These are phyloP conservation scores for Fusarium acutatum DNA, from an alignment of 2,329 filamentous ascomycete species.

Conservation along the genomic window DNA sequence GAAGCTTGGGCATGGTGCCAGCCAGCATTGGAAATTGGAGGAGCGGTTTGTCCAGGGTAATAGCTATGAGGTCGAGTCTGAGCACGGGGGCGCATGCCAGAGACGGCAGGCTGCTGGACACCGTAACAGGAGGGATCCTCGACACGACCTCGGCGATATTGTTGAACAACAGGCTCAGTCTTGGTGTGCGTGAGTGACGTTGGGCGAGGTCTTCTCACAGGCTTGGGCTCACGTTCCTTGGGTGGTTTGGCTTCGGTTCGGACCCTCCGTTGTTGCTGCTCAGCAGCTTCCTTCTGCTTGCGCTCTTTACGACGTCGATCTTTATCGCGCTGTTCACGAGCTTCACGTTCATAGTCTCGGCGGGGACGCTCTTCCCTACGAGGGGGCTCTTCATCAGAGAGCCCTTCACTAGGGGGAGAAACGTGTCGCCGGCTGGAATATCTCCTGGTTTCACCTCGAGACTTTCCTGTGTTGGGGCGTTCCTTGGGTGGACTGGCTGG, in stretches of 20 bases:
- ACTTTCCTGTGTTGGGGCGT: conserved; percentile 61
- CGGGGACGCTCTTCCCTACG: conserved; percentile 44
- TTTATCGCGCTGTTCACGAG: conserved; percentile 36
- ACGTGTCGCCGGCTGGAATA: conserved; percentile 47
- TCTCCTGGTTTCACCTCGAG: conserved; percentile 52
- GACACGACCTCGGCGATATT: conserved; percentile 44
- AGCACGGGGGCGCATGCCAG: conserved; percentile 45
- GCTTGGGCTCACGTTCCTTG: conserved; percentile 42
- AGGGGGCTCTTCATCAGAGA: conserved; percentile 55
- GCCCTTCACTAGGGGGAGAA: conserved; percentile 46
- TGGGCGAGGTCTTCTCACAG: conserved; percentile 42
- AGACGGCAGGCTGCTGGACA: conserved; percentile 46
- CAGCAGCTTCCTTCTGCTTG: conserved; percentile 37
- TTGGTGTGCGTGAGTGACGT: conserved; percentile 44
- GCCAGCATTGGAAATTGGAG: conserved; percentile 38
- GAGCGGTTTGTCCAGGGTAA: conserved; percentile 45
- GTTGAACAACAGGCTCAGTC: conserved; percentile 46
- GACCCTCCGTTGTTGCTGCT: conserved; percentile 36
- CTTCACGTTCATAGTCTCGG: conserved; percentile 43
- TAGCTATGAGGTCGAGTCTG: conserved; percentile 49
- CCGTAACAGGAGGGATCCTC: conserved; percentile 50
- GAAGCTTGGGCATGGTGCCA: conserved; percentile 42
- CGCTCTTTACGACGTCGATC: conserved; percentile 43
- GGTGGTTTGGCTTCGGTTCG: conserved; percentile 38
- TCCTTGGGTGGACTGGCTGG: conserved; percentile 56